These are phyloP conservation scores for Thalia dealbata DNA, from an alignment of 176 grass and related monocot genomes.

Conservation along the genomic window DNA sequence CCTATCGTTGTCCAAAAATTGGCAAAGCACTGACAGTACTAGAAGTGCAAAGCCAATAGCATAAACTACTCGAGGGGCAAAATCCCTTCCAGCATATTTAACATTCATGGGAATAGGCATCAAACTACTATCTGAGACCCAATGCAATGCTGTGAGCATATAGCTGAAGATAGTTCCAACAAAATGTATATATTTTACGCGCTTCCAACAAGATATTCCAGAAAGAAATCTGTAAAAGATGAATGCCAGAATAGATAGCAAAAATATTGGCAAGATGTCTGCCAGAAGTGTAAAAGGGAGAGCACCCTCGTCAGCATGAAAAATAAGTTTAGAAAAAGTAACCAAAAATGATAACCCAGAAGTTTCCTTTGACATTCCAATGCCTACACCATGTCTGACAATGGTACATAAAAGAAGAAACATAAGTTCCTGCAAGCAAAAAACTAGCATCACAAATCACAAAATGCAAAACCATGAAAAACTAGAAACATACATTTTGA, in stretches of 20 bases:
- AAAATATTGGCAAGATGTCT: conserved; percentile 48
- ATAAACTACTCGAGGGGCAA: conserved; percentile 62
- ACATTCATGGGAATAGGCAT: conserved; percentile 18
- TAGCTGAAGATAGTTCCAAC: conserved; percentile 55
- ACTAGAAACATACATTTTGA: conserved; percentile 12
- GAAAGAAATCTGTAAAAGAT: conserved; percentile 38
- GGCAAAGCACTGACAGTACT: conserved; percentile 36
- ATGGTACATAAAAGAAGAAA: conserved; percentile 73
- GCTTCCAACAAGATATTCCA: conserved; percentile 22
- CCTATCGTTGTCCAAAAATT: conserved; percentile 26
- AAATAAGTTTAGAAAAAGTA: conserved; percentile 26
- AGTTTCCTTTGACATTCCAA: conserved; percentile 78
- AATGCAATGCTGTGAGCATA: conserved; percentile 47
- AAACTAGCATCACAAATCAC: conserved; percentile 31
- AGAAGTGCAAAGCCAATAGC: conserved; percentile 57
- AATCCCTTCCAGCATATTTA: conserved; percentile 42
- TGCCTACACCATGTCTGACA: conserved; percentile 56
- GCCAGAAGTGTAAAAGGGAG: conserved; percentile 32
- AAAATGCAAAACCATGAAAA: conserved; percentile 18
- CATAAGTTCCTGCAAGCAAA: conserved; percentile 43
- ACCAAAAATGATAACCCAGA: conserved; percentile 43
- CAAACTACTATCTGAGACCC: conserved; percentile 52
- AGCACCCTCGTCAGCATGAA: conserved; percentile 28
- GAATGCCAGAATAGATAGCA: conserved; percentile 41
- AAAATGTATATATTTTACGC: conserved; percentile 44